A percentile compares a stretch with the other conserved stretches of the same genome.
Evolutionary conservation across 352 stramenopile genomes (phyloP).

Genomic region (Phytophthora meadii): DNA sequence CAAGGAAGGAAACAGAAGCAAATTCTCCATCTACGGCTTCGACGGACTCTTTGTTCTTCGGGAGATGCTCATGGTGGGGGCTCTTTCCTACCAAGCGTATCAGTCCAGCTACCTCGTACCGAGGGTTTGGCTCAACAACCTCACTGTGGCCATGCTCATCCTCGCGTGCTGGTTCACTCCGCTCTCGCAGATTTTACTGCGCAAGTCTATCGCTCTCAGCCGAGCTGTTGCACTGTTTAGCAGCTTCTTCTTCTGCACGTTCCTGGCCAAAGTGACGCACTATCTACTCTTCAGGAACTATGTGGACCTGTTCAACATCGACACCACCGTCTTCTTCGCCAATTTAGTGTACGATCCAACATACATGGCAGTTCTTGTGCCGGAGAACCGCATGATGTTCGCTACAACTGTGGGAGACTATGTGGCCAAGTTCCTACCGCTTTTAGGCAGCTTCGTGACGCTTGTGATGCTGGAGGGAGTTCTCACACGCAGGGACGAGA

Average conservation of each 20-base stretch:
- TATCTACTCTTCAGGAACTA: constrained; percentile 19
- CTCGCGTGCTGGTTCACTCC: constrained; percentile 31
- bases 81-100: constrained; percentile 33
- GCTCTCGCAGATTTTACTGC: constrained; percentile 17
- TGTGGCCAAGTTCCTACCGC: constrained; percentile 26
- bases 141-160: constrained; percentile 26
- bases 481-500: constrained; percentile 23
- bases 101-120: constrained; percentile 29
- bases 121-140: constrained; percentile 18
- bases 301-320: constrained; percentile 14
- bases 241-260: constrained; percentile 28
- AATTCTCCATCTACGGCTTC: constrained; percentile 8
- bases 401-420: constrained; percentile 29
- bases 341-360: constrained; percentile 32
- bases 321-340: neutral
- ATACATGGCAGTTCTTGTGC: constrained; percentile 18
- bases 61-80: constrained; percentile 25
- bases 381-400: constrained; percentile 33
- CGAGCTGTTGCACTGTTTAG: constrained; percentile 16
- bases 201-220: constrained; percentile 19
- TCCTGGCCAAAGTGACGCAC: constrained; percentile 29
- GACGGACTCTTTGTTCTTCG: constrained; percentile 17
- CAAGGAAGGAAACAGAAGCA: constrained; percentile 4
- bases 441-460: constrained; percentile 25
- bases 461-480: constrained; percentile 25